phyloP scores from a whole-genome alignment of 2,329 filamentous ascomycete genomes.

The Ploettnerulaceae sp. region DNA sequence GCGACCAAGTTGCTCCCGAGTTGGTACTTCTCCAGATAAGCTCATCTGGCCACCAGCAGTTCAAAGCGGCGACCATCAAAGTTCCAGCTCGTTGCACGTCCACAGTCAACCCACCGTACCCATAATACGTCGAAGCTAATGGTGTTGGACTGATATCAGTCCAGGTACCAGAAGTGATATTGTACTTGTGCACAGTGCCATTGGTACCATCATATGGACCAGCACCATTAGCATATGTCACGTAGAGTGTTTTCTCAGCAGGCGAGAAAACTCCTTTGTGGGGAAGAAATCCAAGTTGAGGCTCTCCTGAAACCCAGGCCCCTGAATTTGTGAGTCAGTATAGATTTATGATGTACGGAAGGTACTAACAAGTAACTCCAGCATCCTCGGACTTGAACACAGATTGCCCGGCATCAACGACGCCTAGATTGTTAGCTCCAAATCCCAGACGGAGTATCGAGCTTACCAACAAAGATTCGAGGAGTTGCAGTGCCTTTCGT shows the following conservation, averaged over 20 bases:
- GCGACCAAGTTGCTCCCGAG: constrained; percentile 42
- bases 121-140: constrained; percentile 37
- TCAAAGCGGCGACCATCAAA: constrained; percentile 51
- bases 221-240: constrained; percentile 50
- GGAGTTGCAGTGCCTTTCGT: constrained; percentile 21
- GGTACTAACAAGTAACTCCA: constrained; percentile 22
- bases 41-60: constrained; percentile 56
- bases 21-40: constrained; percentile 52
- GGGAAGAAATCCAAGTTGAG: constrained; percentile 23
- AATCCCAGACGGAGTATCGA: not conserved
- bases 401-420: constrained; percentile 23
- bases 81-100: constrained; percentile 52
- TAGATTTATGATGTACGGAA: not conserved
- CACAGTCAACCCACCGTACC: constrained; percentile 51
- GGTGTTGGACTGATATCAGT: constrained; percentile 51
- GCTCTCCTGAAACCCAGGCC: constrained; percentile 26
- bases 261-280: constrained; percentile 25
- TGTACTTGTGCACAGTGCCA: constrained; percentile 51
- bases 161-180: constrained; percentile 43
- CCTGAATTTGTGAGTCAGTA: constrained; percentile 14
- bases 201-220: constrained; percentile 53
- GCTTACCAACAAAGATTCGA: constrained; percentile 25
- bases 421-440: constrained; percentile 5
- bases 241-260: constrained; percentile 48
- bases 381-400: constrained; percentile 27